Base-by-base conservation (phyloP, 345 rosid genomes). In the Microthlaspi erraticum region DNA sequence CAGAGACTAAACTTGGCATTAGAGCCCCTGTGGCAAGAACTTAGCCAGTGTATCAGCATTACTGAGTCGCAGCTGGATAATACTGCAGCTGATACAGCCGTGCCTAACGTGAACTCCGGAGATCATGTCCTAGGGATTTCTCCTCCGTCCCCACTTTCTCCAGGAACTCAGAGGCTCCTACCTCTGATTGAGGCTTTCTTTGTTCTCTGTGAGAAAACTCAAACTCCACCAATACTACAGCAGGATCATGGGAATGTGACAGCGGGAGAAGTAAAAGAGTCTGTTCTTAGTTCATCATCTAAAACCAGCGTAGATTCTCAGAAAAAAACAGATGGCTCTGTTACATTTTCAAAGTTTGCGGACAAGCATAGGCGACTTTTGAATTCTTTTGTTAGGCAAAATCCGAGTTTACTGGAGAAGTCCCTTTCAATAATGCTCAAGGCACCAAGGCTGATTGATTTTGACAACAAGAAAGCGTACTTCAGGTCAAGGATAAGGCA, bases 151-250 rank as follows among this genome's bases (percentile, higher is more conserved):
- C 80, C 93, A 60, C 91, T 93, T 77, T 88, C 96, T 48, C 89
- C 95, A n/a, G 98, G 96, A 74, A 89, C 96, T 51, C 97, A 91
- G 77, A 85, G 93, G 71, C 88, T 93, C 64, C 85, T 93, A 60
- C 96, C 98, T 49, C 90, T 89, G 62, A 89, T 93, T 41, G 98
- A 93, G 73, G 98, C 98, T 46, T 93, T 93, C 83, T 91, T 93
- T 83, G 93, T 93, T 48, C 81, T 91, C 77, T 91, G 96, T 75
- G 97, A 91, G 75, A 93, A 88, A 82, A 85, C 89, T 55, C 96
- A 89, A 75, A 88, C 86, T 49, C 76, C 75, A 52, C 74, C 78
- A 57, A 29, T 77, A 48, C 36, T 76, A 67, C 98, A 86, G 76
- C 97, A 82, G 81, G 96, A 91, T 79, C 82, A 80, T 53, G 83